Evolutionary conservation across 352 stramenopile species (phyloP), one percentile per base, ranked within the genome.

Genomic region (Saprolegnia diclina): DNA sequence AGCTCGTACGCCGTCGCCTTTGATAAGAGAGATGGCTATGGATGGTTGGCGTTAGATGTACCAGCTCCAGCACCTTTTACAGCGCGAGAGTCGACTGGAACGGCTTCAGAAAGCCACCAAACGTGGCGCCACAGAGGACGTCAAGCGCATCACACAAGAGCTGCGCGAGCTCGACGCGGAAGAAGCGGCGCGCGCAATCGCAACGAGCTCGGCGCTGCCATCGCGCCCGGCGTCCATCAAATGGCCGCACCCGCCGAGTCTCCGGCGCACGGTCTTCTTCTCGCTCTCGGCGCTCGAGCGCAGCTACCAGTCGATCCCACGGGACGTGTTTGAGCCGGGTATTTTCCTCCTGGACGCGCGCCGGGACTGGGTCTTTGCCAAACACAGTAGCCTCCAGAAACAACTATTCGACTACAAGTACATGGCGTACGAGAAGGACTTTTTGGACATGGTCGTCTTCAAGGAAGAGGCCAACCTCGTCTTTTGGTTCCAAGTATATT

Each of bases 391-490:
- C n/a, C 72, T 91, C n/a, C 83, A 89, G 63, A 88, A 88, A 52
- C 70, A 76, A 24, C 71, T 74, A 26, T 90, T 91, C 57, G 83
- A 91, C 74, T 89, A 88, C 64, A 76, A 73, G 5, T 91, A 89
- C 72, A 89, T 91, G 81, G 78, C 75, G 71, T 90, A 89, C 44
- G 81, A 89, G 40, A 75, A 81, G 59, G 81, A 89, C 42, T 91
- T 91, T 62, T 72, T 90, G 13, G 80, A 91, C 73, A 81, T 91
- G 67, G 65, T 91, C 52, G 87, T 79, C 13, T 73, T 90, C 1
- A 90, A 90, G 56, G 83, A 91, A 68, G 83, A 91, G 59, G 77
- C 79, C 54, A 79, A 79, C 0, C 76, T 88, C 72, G 73, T 91
- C 13, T 89, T 87, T 57, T 91, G 83, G 83, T 91, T 91, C 55